Evolutionary conservation across 768 basidiomycete genomes (phyloP).

Genomic region (Calvatia gigantea): DNA sequence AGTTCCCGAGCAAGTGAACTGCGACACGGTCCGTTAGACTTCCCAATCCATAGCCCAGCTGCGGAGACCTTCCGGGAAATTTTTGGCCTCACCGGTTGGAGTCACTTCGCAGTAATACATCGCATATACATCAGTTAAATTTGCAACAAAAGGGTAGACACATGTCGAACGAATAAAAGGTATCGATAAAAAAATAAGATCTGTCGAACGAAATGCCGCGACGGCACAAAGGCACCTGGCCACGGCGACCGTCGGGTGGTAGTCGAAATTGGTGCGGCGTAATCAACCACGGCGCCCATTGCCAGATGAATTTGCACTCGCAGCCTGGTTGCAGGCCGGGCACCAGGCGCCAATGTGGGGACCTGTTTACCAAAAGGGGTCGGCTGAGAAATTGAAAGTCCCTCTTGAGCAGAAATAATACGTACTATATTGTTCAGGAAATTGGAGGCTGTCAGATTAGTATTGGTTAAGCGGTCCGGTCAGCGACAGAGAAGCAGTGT

Average conservation of each 20-base stretch:
- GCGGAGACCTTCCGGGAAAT: no score
- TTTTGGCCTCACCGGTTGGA: no score
- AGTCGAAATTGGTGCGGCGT: background rate
- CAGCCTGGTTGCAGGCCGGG: conserved; percentile 12
- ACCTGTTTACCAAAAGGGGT: conserved; percentile 22
- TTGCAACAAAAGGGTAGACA: no score
- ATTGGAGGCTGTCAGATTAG: conserved; percentile 16
- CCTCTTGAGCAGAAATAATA: background rate
- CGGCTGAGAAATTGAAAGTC: background rate
- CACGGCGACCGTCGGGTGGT: background rate
- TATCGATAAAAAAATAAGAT: no score
- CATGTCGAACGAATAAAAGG: no score
- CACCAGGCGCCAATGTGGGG: conserved; percentile 39
- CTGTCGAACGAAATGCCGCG: no score
- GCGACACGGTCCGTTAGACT: no score
- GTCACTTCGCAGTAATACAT: no score
- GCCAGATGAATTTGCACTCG: background rate
- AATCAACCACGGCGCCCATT: background rate
- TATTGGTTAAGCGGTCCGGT: background rate
- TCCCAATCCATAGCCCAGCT: no score
- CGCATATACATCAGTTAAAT: no score
- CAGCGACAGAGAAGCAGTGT: background rate
- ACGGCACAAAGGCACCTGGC: background rate
- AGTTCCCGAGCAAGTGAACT: no score
- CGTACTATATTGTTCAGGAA: conserved; percentile 25